These are phyloP conservation scores for Calonectria naviculata DNA, from an alignment of 2,329 filamentous ascomycete genomes.

Conservation along the genomic window DNA sequence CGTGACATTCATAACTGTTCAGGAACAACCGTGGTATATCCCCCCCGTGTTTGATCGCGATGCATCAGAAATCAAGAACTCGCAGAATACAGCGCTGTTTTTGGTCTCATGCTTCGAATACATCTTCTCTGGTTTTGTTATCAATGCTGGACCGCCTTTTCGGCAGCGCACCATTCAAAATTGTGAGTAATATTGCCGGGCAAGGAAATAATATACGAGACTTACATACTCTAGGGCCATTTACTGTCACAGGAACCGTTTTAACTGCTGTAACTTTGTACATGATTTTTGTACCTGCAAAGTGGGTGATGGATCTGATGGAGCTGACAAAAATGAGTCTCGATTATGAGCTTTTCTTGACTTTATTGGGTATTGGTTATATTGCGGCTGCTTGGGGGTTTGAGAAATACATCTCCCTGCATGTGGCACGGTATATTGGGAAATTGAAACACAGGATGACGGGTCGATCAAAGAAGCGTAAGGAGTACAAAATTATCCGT, in stretches of 20 bases:
- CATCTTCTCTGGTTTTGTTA: conserved; percentile 86
- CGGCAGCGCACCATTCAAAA: conserved; percentile 84
- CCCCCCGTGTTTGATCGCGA: conserved; percentile 82
- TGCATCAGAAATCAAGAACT: conserved; percentile 89
- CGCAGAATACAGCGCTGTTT: conserved; percentile 93
- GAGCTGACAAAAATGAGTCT: conserved; percentile 82
- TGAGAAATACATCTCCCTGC: conserved; percentile 78
- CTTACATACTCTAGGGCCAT: conserved; percentile 71
- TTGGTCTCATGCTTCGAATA: conserved; percentile 94
- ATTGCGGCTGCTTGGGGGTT: conserved; percentile 76
- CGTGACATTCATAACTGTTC: conserved; percentile 78
- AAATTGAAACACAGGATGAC: conserved; percentile 67
- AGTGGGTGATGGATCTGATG: conserved; percentile 80
- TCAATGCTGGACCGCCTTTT: conserved; percentile 93
- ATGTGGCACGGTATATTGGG: conserved; percentile 76
- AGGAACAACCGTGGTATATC: conserved; percentile 85
- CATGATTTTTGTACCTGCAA: conserved; percentile 82
- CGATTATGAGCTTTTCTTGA: conserved; percentile 78
- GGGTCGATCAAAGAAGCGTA: conserved; percentile 78
- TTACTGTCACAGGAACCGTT: conserved; percentile 79
- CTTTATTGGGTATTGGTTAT: conserved; percentile 76
- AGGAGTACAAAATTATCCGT: conserved; percentile 85
- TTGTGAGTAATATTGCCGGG: conserved; percentile 61
- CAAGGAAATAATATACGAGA: neutral
- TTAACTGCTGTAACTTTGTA: conserved; percentile 77